Percentiles rank a stretch among this genome's conserved stretches.
These are phyloP conservation scores for Flaveria robusta DNA, from an alignment of 129 eudicot genomes.

Conservation along the genomic window DNA sequence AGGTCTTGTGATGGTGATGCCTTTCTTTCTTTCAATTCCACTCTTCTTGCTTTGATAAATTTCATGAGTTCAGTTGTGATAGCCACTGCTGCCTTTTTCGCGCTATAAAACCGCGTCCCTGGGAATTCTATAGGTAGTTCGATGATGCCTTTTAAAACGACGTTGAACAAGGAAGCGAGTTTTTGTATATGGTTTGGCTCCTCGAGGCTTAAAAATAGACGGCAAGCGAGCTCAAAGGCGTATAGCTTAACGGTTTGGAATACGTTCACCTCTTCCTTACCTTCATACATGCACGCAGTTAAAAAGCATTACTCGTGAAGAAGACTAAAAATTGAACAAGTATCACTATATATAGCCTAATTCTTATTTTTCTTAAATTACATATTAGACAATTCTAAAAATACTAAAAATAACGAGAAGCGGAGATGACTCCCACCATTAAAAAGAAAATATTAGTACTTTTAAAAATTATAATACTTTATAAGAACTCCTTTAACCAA, in stretches of 20 bases:
- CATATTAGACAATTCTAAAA: no score
- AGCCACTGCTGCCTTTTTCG: slow-evolving; percentile 11
- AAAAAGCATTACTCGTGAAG: no score
- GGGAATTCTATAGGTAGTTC: slow-evolving; percentile 26
- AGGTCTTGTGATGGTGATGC: slow-evolving; percentile 13
- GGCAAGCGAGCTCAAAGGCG: slow-evolving; percentile 24
- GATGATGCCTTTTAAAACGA: slow-evolving; percentile 17
- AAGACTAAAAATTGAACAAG: no score
- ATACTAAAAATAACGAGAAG: no score
- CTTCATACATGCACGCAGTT: background rate
- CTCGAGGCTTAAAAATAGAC: slow-evolving; percentile 24
- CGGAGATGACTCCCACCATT: no score
- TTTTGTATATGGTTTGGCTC: slow-evolving; percentile 16
- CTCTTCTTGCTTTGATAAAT: slow-evolving; percentile 18
- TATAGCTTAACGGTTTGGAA: background rate
- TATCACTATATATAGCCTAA: no score
- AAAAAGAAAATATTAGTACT: no score
- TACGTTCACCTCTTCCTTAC: slow-evolving; percentile 21
- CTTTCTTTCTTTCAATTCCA: background rate
- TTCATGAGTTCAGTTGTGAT: background rate
- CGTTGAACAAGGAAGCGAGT: slow-evolving; percentile 7
- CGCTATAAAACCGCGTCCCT: slow-evolving; percentile 17
- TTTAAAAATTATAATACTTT: no score
- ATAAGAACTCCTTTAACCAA: no score
- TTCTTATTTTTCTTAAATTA: no score